These are phyloP conservation scores for Wickerhamiella qilinensis DNA, from an alignment of 805 yeast genomes.

Conservation along the genomic window DNA sequence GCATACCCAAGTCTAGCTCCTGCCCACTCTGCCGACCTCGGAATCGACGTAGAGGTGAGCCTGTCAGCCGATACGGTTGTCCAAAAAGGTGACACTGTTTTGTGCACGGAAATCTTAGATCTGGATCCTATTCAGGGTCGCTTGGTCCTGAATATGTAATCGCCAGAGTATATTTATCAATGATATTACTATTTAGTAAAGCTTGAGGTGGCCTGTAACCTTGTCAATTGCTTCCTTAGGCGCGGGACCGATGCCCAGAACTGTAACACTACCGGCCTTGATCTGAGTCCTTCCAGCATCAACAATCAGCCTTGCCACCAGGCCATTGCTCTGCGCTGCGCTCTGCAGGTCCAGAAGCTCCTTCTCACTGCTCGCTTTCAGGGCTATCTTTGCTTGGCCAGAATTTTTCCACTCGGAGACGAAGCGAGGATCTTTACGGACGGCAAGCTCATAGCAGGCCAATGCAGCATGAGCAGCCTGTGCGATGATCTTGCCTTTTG, in stretches of 20 bases:
- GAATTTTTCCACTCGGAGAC: constrained; percentile 59
- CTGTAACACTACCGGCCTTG: constrained; percentile 93
- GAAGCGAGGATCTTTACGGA: constrained; percentile 42
- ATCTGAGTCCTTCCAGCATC: constrained; percentile 97
- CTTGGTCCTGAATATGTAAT: not conserved
- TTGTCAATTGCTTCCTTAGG: constrained; percentile 64
- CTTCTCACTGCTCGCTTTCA: constrained; percentile 42
- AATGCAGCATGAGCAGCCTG: constrained; percentile 98
- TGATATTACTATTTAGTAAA: too few species aligned
- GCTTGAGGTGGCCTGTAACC: constrained; percentile 62
- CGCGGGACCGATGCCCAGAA: constrained; percentile 94
- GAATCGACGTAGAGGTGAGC: not conserved
- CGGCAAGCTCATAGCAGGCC: constrained; percentile 54
- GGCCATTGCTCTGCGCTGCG: constrained; percentile 60
- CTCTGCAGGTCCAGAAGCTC: constrained; percentile 65
- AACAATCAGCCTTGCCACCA: constrained; percentile 67
- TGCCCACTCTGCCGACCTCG: not conserved
- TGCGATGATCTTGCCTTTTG: constrained; percentile 92
- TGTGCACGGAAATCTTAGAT: not conserved
- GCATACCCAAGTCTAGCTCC: not conserved
- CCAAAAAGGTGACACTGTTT: not conserved
- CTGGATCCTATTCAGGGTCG: not conserved
- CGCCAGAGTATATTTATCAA: too few species aligned
- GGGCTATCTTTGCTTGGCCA: constrained; percentile 90
- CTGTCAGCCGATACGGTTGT: not conserved